These are phyloP conservation scores for Pseudonectria buxi DNA, from an alignment of 2,329 filamentous ascomycete genomes.

Conservation along the genomic window DNA sequence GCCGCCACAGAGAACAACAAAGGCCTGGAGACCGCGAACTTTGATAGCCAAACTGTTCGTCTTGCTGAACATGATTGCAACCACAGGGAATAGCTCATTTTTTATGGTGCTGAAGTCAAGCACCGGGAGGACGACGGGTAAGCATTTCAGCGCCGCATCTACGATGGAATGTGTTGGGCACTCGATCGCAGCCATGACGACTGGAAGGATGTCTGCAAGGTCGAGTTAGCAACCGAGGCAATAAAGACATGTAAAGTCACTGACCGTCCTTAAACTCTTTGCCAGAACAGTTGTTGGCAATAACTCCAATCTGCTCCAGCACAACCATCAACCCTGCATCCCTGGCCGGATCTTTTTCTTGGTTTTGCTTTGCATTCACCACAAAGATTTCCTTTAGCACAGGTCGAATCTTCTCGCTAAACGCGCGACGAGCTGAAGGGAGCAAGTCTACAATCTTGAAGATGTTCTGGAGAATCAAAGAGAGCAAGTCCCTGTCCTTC, in stretches of 20 bases:
- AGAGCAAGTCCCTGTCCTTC: slow-evolving; percentile 82
- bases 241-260: slow-evolving; percentile 24
- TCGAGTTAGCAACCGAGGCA: slow-evolving; percentile 1
- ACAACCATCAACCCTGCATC: slow-evolving; percentile 90
- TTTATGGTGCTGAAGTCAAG: slow-evolving; percentile 97
- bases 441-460: slow-evolving; percentile 82
- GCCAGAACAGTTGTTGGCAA: slow-evolving; percentile 75
- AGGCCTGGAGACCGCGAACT: slow-evolving; percentile 82
- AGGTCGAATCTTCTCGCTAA: slow-evolving; percentile 82
- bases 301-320: slow-evolving; percentile 70
- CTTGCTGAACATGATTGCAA: slow-evolving; percentile 83
- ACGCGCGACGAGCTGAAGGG: slow-evolving; percentile 68
- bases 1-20: slow-evolving; percentile 83
- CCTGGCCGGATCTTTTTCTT: slow-evolving; percentile 73
- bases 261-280: slow-evolving; percentile 91
- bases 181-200: slow-evolving; percentile 76
- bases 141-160: slow-evolving; percentile 71
- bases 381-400: slow-evolving; percentile 78
- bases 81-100: slow-evolving; percentile 89
- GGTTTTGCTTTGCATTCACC: slow-evolving; percentile 44
- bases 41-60: slow-evolving; percentile 95
- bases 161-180: slow-evolving; percentile 85
- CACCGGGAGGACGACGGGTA: slow-evolving; percentile 75
- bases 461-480: slow-evolving; percentile 80
- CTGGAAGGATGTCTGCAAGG: slow-evolving; percentile 70